Evolutionary conservation across 2,329 filamentous ascomycete genomes (phyloP), one percentile per base, ranked within the genome.

Genomic region (Pseudogymnoascus pannorum): DNA sequence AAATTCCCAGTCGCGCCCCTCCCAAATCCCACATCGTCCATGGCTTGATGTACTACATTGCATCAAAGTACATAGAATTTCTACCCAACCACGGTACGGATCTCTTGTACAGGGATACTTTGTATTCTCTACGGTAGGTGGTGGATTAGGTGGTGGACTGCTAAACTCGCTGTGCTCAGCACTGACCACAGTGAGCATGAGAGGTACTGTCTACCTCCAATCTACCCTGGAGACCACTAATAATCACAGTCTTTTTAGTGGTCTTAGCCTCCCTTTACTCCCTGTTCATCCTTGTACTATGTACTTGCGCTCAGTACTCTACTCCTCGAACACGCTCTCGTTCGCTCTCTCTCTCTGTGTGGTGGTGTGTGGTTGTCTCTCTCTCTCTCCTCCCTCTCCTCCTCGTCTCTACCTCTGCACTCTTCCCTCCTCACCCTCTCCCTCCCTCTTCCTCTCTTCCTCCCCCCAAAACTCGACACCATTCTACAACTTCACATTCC

Each of bases 51-150:
- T 60, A 24, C 38, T n/a, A 54, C 2, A 40, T 4, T 18, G 2
- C 11, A 16, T 5, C 1, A 22, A 24, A 5, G 26, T 48, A 26
- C 31, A 36, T 26, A 6, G n/a, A 26, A 63, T 61, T 48, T 62
- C 29, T 51, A 51, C 60, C n/a, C 59, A 36, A 66, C 63, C 62
- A 20, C 22, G 61, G 29, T 69, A 35, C 63, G 65, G 16, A 63
- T 64, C 7, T 60, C 64, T 40, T 65, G 64, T 14, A 67, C 65
- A 4, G 29, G 63, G 12, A 62, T 67, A 20, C 62, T 71, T 36
- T 40, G n/a, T 60, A 18, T 3, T 20, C 36, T 4, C 16, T 40
- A 20, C 36, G 16, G 36, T 40, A 40, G 16, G 36, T 20, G 35
- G n/a, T 16, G 12, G 5, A n/a, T n/a, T n/a, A n/a, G n/a, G n/a